phyloP scores from a whole-genome alignment of 164 flowering plant genomes.

The Piper longum region DNA sequence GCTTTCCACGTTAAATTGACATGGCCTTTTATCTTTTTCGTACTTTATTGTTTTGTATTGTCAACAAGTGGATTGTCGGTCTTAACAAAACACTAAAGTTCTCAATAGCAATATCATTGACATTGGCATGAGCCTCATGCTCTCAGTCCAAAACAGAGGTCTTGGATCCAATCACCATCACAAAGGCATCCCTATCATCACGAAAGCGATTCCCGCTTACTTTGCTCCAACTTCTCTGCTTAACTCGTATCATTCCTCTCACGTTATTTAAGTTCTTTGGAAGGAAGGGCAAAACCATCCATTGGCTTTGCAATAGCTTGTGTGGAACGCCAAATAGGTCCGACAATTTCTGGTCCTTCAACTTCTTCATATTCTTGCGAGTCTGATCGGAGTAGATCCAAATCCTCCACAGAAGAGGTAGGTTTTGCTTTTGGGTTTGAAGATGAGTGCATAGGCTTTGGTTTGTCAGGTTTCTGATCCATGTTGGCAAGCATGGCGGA shows the following conservation, averaged over 20 bases:
- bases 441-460: neutral
- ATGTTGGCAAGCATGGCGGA: constrained; percentile 72
- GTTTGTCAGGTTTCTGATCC: constrained; percentile 51
- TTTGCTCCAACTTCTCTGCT: constrained; percentile 38
- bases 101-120: constrained; percentile 11
- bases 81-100: constrained; percentile 11
- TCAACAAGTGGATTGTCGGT: too few species aligned
- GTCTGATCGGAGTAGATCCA: constrained; percentile 78
- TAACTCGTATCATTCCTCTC: constrained; percentile 56
- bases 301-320: constrained; percentile 5
- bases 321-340: neutral
- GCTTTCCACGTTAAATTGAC: too few species aligned
- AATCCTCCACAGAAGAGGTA: constrained; percentile 37
- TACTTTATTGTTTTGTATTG: too few species aligned
- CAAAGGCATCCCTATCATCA: constrained; percentile 70
- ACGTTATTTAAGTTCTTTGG: constrained; percentile 61
- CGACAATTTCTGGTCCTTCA: constrained; percentile 14
- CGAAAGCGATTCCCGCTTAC: constrained; percentile 49
- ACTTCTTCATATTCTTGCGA: constrained; percentile 45
- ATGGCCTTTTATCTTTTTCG: too few species aligned
- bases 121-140: constrained; percentile 11
- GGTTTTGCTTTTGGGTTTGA: constrained; percentile 29
- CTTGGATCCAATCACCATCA: constrained; percentile 10
- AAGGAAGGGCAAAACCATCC: constrained; percentile 23
- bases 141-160: constrained; percentile 4